Evolutionary conservation across 768 basidiomycete species (phyloP).

Genomic region (Sarcomyxa edulis): DNA sequence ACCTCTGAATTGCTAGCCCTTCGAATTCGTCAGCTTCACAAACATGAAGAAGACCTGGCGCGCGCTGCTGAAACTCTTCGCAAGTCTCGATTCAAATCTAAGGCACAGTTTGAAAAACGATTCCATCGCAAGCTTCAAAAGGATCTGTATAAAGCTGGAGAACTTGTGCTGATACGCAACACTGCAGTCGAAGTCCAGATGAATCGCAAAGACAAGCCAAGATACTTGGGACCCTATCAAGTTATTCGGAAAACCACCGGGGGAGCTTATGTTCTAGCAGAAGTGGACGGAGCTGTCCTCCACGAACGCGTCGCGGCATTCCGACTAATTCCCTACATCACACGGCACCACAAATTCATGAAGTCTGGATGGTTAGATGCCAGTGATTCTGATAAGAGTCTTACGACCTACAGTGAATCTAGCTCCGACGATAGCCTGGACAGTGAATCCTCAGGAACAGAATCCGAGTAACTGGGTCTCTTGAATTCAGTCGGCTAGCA

Average conservation of each 20-base stretch:
- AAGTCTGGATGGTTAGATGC: no score
- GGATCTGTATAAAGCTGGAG: conserved; percentile 20
- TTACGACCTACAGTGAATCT: no score
- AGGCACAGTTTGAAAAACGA: conserved; percentile 18
- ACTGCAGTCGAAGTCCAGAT: conserved; percentile 21
- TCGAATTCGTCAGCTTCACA: conserved; percentile 19
- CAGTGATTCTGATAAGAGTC: no score
- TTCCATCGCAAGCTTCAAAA: conserved; percentile 12
- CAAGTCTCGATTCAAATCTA: conserved; percentile 12
- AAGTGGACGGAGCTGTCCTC: conserved; percentile 23
- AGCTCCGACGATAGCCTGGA: no score
- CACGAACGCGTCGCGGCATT: conserved; percentile 19
- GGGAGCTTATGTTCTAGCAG: conserved; percentile 24
- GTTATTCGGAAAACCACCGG: conserved; percentile 21
- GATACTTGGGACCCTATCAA: conserved; percentile 33
- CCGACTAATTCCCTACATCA: conserved; percentile 19
- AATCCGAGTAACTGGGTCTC: no score
- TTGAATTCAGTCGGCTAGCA: no score
- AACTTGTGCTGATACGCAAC: conserved; percentile 29
- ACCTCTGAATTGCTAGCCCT: conserved; percentile 15
- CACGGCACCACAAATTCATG: conserved; percentile 7
- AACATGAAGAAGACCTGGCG: conserved; percentile 16
- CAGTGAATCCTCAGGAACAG: no score
- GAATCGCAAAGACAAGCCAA: conserved; percentile 22
- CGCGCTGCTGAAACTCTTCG: conserved; percentile 9